Base-by-base conservation (phyloP, 257 asterid genomes). In the Paulownia fortunei region DNA sequence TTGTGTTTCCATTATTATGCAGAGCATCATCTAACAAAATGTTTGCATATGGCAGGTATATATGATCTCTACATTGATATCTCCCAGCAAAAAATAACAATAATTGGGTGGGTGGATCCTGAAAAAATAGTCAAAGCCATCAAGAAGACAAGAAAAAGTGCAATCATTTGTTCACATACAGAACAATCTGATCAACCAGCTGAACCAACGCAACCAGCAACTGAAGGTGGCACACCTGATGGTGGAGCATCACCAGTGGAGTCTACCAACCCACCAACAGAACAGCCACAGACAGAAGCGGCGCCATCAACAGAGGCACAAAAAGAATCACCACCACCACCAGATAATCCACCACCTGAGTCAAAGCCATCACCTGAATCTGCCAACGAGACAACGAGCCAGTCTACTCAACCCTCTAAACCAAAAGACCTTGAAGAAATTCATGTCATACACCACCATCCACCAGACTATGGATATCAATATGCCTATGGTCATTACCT, bases 101-200 rank as follows among this genome's bases (percentile, higher is more conserved):
- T 94, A 81, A 81, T 92, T 42, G 98, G 98, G 77, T 85, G 92
- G 87, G 98, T 89, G 4, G 98, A 93, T 64, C 96, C 96, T 18
- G 92, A 83, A 49, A 84, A 82, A 26, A 92, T 94, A 73, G 89
- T 90, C 47, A 92, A 88, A 82, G 98, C 98, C 78, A 80, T 94
- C 46, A 94, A 84, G 79, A 94, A 87, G 77, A 89, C 92, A 16
- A 92, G 96, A 76, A 94, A 92, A 75, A 87, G 74, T 23, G 98
- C 97, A 32, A 74, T 86, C 52, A 87, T 94, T 64, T 92, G 97
- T 83, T 84, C 87, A 44, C 97, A 88, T 36, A 81, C 85, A 54
- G 92, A 92, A 66, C 88, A 81, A 79, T 59, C 88, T n/a, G 94
- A 92, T n/a, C 81, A 81, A 26, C 90, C 89, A 52, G 76, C 74